A percentile compares a stretch with the other conserved stretches of the same genome.
Conservation (phyloP, 1,284 basidiomycete genomes). For the Chalciporus piperatoides region DNA sequence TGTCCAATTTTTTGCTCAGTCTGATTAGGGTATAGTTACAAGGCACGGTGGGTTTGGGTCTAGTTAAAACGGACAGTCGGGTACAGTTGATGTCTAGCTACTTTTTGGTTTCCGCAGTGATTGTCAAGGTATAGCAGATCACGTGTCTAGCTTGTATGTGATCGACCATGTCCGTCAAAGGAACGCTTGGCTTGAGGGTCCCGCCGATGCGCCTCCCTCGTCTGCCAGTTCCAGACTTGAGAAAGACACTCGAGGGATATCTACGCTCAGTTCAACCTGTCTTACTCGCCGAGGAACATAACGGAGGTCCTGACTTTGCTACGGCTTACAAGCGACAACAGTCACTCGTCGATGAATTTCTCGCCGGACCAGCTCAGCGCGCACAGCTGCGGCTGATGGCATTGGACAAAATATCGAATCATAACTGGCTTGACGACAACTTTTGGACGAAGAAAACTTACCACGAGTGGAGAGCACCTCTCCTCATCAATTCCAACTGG, state of each 20-base stretch:
- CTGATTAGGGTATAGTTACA: too few relatives aligned
- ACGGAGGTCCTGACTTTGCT: constrained; percentile 51
- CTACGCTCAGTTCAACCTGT: constrained; percentile 79
- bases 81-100: too few relatives aligned
- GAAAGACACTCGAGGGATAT: constrained; percentile 77
- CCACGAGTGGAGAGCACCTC: constrained; percentile 83
- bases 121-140: constrained; percentile 9
- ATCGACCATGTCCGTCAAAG: constrained; percentile 9
- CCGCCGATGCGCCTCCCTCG: constrained; percentile 40
- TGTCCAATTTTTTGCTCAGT: too few relatives aligned
- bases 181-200: background rate
- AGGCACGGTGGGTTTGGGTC: too few relatives aligned
- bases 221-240: constrained; percentile 83
- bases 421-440: constrained; percentile 96
- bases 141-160: constrained; percentile 17
- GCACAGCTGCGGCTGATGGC: constrained; percentile 75
- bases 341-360: constrained; percentile 20
- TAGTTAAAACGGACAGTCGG: too few relatives aligned
- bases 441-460: constrained; percentile 92
- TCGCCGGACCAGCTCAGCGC: constrained; percentile 21
- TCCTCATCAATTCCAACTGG: constrained; percentile 95
- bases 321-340: constrained; percentile 29
- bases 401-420: constrained; percentile 79
- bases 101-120: constrained; percentile 2
- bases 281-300: constrained; percentile 69